phyloP scores from a whole-genome alignment of 116 monocot genomes.

The Phalaenopsis hybrid region DNA sequence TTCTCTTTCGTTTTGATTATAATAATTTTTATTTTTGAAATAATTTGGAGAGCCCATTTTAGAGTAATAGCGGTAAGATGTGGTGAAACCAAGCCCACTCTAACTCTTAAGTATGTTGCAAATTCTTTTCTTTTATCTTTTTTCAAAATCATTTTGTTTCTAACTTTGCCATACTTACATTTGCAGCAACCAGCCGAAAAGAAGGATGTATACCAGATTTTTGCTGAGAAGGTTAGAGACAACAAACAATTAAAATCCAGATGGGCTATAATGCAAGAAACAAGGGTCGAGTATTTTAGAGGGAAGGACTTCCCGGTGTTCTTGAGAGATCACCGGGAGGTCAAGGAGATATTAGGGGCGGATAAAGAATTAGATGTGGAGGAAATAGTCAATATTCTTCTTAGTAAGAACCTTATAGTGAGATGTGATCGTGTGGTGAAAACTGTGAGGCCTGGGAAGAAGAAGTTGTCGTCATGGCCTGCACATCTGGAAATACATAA shows the following conservation, averaged over 20 bases:
- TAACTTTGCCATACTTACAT: background rate
- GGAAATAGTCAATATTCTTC: slow-evolving; percentile 63
- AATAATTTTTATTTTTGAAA: background rate
- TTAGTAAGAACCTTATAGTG: slow-evolving; percentile 67
- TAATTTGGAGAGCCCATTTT: background rate
- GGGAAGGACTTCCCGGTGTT: slow-evolving; percentile 79
- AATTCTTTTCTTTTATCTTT: background rate
- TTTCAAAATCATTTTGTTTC: background rate
- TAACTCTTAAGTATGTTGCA: background rate
- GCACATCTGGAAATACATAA: slow-evolving; percentile 77
- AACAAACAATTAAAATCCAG: slow-evolving; percentile 91
- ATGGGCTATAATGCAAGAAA: slow-evolving; percentile 98
- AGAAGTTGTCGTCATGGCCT: slow-evolving; percentile 95
- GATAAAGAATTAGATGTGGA: slow-evolving; percentile 84
- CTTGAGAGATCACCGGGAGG: slow-evolving; percentile 66
- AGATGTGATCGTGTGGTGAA: slow-evolving; percentile 93
- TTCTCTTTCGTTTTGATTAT: background rate
- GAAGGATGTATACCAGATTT: slow-evolving; percentile 74
- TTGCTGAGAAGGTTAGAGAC: slow-evolving; percentile 97
- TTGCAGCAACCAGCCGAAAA: slow-evolving; percentile 53
- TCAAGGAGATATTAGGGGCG: slow-evolving; percentile 61
- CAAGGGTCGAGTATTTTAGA: slow-evolving; percentile 93
- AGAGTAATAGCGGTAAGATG: background rate
- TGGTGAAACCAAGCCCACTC: too few species aligned
- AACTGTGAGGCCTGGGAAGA: slow-evolving; percentile 94